phyloP scores from a whole-genome alignment of 345 rosid genomes.

The Populus alba region DNA sequence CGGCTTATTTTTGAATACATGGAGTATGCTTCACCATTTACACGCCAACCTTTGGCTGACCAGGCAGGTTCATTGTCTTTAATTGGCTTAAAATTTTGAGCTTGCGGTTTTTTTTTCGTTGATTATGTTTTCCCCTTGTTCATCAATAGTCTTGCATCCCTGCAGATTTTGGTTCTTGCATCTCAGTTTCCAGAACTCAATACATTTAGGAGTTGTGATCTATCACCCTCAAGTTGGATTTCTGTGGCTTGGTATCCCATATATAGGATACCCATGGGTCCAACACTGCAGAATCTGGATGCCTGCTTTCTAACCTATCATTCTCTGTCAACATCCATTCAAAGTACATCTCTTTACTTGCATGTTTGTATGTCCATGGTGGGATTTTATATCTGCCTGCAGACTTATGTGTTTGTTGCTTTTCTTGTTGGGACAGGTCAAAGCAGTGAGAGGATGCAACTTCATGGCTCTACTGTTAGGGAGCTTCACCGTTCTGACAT shows the following conservation, averaged over 20 bases:
- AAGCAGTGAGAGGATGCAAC: slow-evolving; percentile 21
- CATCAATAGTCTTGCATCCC: slow-evolving; percentile 1
- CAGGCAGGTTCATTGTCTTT: slow-evolving; percentile 47
- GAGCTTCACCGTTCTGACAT: slow-evolving; percentile 31
- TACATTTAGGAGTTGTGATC: slow-evolving; percentile 77
- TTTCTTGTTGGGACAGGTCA: slow-evolving; percentile 36
- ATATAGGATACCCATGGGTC: slow-evolving; percentile 81
- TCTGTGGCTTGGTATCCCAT: slow-evolving; percentile 98
- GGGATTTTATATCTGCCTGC: not conserved
- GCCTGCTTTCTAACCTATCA: slow-evolving; percentile 89
- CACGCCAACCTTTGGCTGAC: slow-evolving; percentile 78
- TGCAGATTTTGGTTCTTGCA: slow-evolving; percentile 70
- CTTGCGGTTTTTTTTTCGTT: not conserved
- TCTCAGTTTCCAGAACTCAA: slow-evolving; percentile 66
- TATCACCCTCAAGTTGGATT: slow-evolving; percentile 82
- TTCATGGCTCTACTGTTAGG: slow-evolving; percentile 25
- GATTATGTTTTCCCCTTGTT: not conserved
- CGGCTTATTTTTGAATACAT: slow-evolving; percentile 67
- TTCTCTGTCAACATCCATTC: slow-evolving; percentile 54
- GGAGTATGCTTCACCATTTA: slow-evolving; percentile 75
- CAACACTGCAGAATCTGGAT: slow-evolving; percentile 82
- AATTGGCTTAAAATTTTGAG: not conserved
- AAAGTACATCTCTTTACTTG: slow-evolving; percentile 39
- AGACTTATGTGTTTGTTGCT: not conserved
- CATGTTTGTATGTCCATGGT: not conserved